Evolutionary conservation across 805 yeast genomes (phyloP), one percentile per base, ranked within the genome.

Genomic region (Ogataea trehaloabstinens): DNA sequence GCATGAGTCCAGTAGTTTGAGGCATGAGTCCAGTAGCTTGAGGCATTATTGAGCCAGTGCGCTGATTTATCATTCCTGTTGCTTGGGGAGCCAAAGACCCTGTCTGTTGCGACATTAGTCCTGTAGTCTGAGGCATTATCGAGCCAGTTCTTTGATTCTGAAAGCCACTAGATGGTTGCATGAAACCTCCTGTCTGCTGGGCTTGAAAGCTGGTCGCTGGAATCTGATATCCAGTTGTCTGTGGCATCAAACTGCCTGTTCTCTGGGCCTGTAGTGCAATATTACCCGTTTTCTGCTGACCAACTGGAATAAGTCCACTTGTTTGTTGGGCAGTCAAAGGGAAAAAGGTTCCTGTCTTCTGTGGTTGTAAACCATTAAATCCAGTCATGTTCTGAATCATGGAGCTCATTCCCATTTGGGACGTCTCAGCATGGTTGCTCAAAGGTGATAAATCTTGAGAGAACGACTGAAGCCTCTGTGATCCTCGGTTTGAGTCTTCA

Each of bases 261-360:
- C 67, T 13, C 35, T 63, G 68, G 6, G 62, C 54, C 39, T 56
- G 67, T 37, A 56, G 41, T 13, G 33, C 40, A 6, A 45, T 13
- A 10, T 48, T 46, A 29, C 45, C 47, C 4, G 48, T 47, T 28
- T 66, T 56, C 22, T 49, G 52, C 21, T 42, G 31, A 22, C 39
- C 46, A 28, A 56, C 40, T 8, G 62, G 62, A 24, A 49, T 41
- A 12, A 57, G 36, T 8, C 57, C 58, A 17, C 59, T 43, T 6
- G 64, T 60, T 44, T 57, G 63, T 34, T 59, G 64, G 19, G 64
- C 53, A 16, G 55, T 49, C 19, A 59, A 36, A 5, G 83, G 76
- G 34, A 79, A 71, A 28, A 77, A 68, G n/a, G 76, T 67, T 5
- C 90, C 87, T 3, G 93, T 84, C 45, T 76, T 76, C 57, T 83